phyloP scores from a whole-genome alignment of 768 basidiomycete species.

The Collybiopsis confluens region DNA sequence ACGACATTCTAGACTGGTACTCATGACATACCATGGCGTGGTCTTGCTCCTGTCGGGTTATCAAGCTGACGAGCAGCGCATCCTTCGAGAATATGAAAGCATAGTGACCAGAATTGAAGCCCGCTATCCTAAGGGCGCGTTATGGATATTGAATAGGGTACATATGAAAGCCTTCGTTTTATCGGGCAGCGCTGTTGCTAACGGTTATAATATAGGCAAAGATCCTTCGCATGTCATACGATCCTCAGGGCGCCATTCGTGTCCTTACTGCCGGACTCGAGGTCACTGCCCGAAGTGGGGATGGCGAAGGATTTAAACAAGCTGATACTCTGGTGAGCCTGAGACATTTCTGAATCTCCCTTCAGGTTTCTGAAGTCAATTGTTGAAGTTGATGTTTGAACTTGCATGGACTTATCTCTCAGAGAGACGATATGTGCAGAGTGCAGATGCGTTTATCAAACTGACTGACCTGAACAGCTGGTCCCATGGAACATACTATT shows the following conservation, averaged over 20 bases:
- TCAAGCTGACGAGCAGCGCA: constrained; percentile 67
- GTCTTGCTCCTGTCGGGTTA: constrained; percentile 70
- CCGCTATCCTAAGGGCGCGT: constrained; percentile 60
- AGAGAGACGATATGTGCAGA: constrained; percentile 59
- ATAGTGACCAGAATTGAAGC: constrained; percentile 58
- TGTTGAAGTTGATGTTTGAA: constrained; percentile 61
- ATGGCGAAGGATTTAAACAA: constrained; percentile 52
- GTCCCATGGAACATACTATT: constrained; percentile 79
- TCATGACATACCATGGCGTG: constrained; percentile 79
- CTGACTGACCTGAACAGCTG: constrained; percentile 69
- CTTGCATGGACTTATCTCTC: constrained; percentile 73
- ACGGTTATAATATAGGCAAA: constrained; percentile 50
- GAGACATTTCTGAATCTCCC: neutral
- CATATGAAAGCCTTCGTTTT: constrained; percentile 10
- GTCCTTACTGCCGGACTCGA: constrained; percentile 56
- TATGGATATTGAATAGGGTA: constrained; percentile 75
- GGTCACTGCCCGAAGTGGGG: constrained; percentile 26
- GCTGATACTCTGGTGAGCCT: constrained; percentile 63
- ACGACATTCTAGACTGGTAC: constrained; percentile 50
- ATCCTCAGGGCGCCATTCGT: constrained; percentile 61
- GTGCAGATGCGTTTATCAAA: constrained; percentile 60
- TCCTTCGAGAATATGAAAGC: constrained; percentile 56
- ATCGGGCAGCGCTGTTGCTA: neutral
- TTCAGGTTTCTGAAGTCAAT: neutral
- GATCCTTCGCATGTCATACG: constrained; percentile 64